Evolutionary conservation across 768 basidiomycete genomes (phyloP), one percentile per base, ranked within the genome.

Genomic region (Phallus indusiatus): DNA sequence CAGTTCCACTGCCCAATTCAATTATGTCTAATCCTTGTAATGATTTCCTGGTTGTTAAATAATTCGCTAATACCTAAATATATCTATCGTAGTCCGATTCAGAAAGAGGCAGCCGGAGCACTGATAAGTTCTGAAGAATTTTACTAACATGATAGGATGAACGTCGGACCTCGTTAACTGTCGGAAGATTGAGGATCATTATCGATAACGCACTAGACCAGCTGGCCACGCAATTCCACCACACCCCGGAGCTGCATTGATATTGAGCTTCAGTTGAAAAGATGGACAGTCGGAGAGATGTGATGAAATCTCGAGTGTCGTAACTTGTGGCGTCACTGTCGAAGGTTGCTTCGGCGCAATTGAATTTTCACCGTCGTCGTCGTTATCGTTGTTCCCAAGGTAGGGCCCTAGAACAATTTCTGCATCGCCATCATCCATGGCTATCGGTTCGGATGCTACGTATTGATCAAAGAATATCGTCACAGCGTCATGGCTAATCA

Each of bases 181-280:
- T 50, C n/a, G 14, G 17, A 46, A 11, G 1, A 17, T 11, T 53
- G 49, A 33, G 37, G 10, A 24, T 14, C n/a, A 36, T 35, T 16
- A 34, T 14, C n/a, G 18, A 48, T 53, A 36, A 47, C 24, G 21
- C 21, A 69, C 74, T 64, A 64, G 92, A 64, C 92, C 94, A 8
- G 93, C 90, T 4, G 90, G 90, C 94, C 94, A 95, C 1, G 89
- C 84, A 42, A 94, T 81, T 5, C 94, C 94, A 14, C 94, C 94
- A 69, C 94, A 96, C 1, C 94, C 94, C 17, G 90, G 89, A 47
- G 84, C 76, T 8, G 91, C 83, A 68, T 94, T 90, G 2, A 94
- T 79, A 20, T 75, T 73, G 42, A 94, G 78, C 54, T 67, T 63
- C 6, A 72, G 63, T 18, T 63, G 61, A 52, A 59, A 36, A 35